Evolutionary conservation across 257 asterid species (phyloP).

Genomic region (Asclepias syriaca): DNA sequence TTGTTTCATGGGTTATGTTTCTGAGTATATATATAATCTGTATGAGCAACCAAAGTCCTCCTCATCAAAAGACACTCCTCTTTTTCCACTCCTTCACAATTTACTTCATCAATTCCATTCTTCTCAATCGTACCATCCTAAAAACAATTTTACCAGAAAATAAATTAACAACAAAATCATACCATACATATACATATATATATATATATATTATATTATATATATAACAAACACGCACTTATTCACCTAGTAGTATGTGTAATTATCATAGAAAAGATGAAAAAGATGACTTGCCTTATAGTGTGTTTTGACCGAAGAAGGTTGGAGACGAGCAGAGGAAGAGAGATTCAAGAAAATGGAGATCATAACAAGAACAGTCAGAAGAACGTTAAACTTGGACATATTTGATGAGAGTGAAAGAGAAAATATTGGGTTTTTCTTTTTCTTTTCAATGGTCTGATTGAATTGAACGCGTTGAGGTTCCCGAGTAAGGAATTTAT

Average conservation of each 20-base stretch:
- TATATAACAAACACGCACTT: neutral
- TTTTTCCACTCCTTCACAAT: constrained; percentile 31
- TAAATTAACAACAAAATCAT: neutral
- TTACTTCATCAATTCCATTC: constrained; percentile 18
- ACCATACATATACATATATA: neutral
- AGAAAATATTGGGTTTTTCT: neutral
- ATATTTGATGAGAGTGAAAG: neutral
- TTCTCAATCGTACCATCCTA: neutral
- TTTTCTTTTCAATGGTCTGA: neutral
- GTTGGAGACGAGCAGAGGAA: constrained; percentile 7
- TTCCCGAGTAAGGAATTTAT: neutral
- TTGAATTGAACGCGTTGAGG: neutral
- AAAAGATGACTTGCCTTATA: neutral
- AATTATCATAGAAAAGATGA: neutral
- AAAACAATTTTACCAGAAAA: neutral
- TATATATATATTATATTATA: too few species aligned
- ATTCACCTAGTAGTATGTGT: neutral
- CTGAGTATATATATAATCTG: constrained; percentile 47
- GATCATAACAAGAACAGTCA: neutral
- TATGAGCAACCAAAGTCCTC: constrained; percentile 33
- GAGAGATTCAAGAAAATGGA: neutral
- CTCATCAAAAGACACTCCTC: constrained; percentile 36
- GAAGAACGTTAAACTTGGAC: constrained; percentile 1
- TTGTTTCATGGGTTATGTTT: neutral
- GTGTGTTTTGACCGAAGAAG: constrained; percentile 6